Conservation (phyloP, 805 yeast species). For the Zygoascus ofunaensis region DNA sequence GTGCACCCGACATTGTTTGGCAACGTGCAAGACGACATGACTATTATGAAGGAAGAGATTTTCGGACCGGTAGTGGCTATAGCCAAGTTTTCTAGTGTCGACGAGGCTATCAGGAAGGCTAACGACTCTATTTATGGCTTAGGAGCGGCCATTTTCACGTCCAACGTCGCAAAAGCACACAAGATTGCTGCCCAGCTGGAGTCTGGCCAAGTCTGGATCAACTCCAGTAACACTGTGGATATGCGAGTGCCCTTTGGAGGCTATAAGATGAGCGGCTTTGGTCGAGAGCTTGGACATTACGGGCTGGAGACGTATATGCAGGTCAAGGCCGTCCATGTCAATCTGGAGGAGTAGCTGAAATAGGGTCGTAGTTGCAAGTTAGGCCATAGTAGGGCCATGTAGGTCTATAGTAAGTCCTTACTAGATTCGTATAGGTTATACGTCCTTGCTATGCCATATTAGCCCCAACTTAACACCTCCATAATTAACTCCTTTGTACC, state of each 20-base stretch:
- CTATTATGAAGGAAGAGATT: conserved; percentile 79
- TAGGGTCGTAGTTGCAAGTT: neutral
- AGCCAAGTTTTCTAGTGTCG: conserved; percentile 70
- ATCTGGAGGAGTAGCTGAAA: conserved; percentile 16
- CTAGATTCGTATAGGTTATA: no score
- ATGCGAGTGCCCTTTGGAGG: conserved; percentile 90
- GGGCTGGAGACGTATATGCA: conserved; percentile 82
- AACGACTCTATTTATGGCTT: conserved; percentile 74
- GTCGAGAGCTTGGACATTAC: conserved; percentile 87
- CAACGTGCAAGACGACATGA: conserved; percentile 65
- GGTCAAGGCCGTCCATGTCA: conserved; percentile 61
- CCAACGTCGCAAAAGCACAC: conserved; percentile 63
- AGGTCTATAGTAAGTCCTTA: no score
- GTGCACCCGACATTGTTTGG: conserved; percentile 73
- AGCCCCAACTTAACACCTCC: neutral
- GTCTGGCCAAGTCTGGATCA: conserved; percentile 89
- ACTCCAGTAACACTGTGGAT: conserved; percentile 84
- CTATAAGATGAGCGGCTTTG: conserved; percentile 81
- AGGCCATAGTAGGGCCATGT: no score
- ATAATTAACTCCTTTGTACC: neutral
- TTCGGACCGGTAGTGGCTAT: conserved; percentile 91
- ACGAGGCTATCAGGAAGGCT: conserved; percentile 69
- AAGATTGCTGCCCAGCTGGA: conserved; percentile 64
- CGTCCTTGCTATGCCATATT: no score
- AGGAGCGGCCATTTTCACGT: conserved; percentile 76